Conservation (phyloP, 176 grass and related monocot species). For the Lolium rigidum region DNA sequence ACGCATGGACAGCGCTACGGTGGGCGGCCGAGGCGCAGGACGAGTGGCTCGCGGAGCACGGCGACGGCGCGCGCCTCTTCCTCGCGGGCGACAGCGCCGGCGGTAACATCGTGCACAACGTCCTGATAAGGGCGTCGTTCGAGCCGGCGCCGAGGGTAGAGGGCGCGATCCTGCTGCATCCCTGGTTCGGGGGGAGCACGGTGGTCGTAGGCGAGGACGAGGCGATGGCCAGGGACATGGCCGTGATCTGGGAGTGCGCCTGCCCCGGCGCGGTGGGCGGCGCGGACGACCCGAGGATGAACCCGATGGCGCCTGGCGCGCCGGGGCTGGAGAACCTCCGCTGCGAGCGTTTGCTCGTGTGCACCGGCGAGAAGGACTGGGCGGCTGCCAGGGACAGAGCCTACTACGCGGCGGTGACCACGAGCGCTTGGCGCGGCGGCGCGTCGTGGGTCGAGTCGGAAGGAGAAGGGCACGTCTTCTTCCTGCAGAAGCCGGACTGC, state of each 20-base stretch:
- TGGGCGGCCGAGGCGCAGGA: conserved; percentile 42
- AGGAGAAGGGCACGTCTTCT: conserved; percentile 62
- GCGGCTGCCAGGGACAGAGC: conserved; percentile 36
- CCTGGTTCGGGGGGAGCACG: conserved; percentile 48
- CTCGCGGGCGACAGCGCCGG: conserved; percentile 72
- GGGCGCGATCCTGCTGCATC: conserved; percentile 58
- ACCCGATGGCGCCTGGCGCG: conserved; percentile 44
- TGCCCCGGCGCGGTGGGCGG: conserved; percentile 46
- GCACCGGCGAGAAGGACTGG: conserved; percentile 46
- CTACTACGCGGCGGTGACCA: conserved; percentile 46
- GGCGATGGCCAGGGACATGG: conserved; percentile 9
- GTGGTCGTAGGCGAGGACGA: conserved; percentile 24
- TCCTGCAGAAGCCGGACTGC: conserved; percentile 42
- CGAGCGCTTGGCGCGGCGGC: conserved; percentile 46
- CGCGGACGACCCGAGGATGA: conserved; percentile 52
- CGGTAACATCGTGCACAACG: conserved; percentile 69
- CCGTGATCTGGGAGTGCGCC: conserved; percentile 54
- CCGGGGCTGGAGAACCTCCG: conserved; percentile 36
- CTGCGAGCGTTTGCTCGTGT: conserved; percentile 53
- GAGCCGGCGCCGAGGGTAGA: conserved; percentile 36
- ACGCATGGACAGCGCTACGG: conserved; percentile 50
- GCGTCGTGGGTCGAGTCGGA: conserved; percentile 52
- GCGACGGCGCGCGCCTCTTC: conserved; percentile 59
- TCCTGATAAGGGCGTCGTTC: conserved; percentile 26
- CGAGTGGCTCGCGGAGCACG: conserved; percentile 58